Evolutionary conservation across 2,329 filamentous ascomycete species (phyloP).

Genomic region (Xylaria hypoxylon): DNA sequence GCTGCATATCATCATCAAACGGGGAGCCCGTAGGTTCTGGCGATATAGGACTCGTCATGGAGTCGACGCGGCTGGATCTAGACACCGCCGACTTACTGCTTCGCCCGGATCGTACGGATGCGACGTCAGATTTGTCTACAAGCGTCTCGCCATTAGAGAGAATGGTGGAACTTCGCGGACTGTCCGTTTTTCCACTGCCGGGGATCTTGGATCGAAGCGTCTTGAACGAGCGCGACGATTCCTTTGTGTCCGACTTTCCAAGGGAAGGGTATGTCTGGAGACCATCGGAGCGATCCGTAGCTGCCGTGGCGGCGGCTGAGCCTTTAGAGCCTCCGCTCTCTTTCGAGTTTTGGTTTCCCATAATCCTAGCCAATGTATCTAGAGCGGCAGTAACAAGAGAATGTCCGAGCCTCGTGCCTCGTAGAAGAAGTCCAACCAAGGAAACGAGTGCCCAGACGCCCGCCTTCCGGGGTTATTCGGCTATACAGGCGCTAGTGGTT

Average conservation of each 20-base stretch:
- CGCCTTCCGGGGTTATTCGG: conserved; percentile 39
- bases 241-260: conserved; percentile 91
- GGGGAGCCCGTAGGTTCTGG: conserved; percentile 57
- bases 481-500: conserved; percentile 29
- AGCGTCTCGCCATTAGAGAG: conserved; percentile 69
- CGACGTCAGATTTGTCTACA: conserved; percentile 76
- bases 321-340: conserved; percentile 66
- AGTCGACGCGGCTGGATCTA: conserved; percentile 60
- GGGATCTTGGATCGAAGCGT: conserved; percentile 91
- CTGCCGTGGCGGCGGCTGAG: conserved; percentile 52
- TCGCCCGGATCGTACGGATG: conserved; percentile 77
- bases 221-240: conserved; percentile 87
- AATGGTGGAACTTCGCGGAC: conserved; percentile 80
- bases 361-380: conserved; percentile 51
- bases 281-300: conserved; percentile 59
- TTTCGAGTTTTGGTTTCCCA: conserved; percentile 82
- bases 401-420: conserved; percentile 35
- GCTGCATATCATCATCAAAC: conserved; percentile 60
- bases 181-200: conserved; percentile 77
- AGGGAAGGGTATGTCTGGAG: conserved; percentile 92
- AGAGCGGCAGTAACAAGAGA: conserved; percentile 9
- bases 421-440: conserved; percentile 39
- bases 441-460: conserved; percentile 44
- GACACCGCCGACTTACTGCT: conserved; percentile 69
- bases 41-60: conserved; percentile 54